These are phyloP conservation scores for Ascochyta clinopodiicola DNA, from an alignment of 2,329 filamentous ascomycete genomes.

Conservation along the genomic window DNA sequence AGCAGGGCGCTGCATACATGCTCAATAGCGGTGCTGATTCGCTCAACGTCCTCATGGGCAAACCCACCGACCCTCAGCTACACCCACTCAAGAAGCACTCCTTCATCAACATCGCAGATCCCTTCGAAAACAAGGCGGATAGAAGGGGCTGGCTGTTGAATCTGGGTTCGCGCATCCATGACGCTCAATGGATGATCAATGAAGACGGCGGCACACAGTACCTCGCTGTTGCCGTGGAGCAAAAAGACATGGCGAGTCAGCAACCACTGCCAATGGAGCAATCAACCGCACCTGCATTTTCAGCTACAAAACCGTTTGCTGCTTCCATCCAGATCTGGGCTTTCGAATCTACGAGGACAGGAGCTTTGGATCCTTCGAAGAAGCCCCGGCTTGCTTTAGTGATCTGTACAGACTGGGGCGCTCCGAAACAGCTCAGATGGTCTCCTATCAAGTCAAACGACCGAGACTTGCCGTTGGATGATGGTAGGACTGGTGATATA, in stretches of 20 bases:
- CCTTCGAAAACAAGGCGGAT: slow-evolving; percentile 33
- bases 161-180: slow-evolving; percentile 60
- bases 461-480: slow-evolving; percentile 29
- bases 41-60: slow-evolving; percentile 60
- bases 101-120: slow-evolving; percentile 54
- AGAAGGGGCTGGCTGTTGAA: slow-evolving; percentile 62
- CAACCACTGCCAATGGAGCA: slow-evolving; percentile 41
- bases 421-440: slow-evolving; percentile 63
- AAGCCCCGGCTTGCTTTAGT: slow-evolving; percentile 57
- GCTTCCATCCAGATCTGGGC: slow-evolving; percentile 66
- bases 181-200: slow-evolving; percentile 54
- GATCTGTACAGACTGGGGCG: slow-evolving; percentile 65
- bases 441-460: slow-evolving; percentile 55
- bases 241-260: slow-evolving; percentile 21
- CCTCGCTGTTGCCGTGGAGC: slow-evolving; percentile 57
- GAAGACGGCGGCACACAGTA: slow-evolving; percentile 59
- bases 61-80: slow-evolving; percentile 52
- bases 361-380: slow-evolving; percentile 52
- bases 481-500: slow-evolving; percentile 26
- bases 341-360: slow-evolving; percentile 52
- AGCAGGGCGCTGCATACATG: slow-evolving; percentile 54
- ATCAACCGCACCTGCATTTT: slow-evolving; percentile 56
- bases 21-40: slow-evolving; percentile 35
- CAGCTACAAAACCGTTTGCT: slow-evolving; percentile 55
- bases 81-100: slow-evolving; percentile 52